Conservation (phyloP, 306 rosid genomes). For the Chamaecrista fasciculata region DNA sequence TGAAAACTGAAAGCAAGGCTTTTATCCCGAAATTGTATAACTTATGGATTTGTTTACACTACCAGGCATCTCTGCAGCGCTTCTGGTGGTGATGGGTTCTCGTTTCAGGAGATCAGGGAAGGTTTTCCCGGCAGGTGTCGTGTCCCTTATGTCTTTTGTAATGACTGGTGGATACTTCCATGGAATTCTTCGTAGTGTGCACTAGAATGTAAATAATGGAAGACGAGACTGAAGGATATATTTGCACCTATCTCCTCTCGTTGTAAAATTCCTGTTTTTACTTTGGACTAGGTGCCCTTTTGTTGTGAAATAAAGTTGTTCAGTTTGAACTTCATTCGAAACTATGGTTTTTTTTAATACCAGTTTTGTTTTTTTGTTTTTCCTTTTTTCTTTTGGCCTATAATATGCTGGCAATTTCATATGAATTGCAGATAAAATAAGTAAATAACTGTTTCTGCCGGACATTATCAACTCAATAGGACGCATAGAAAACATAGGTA, state of each 20-base stretch:
- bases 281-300: conserved; percentile 10
- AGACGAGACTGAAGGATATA: conserved; percentile 22
- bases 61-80: conserved; percentile 86
- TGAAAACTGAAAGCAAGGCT: background rate
- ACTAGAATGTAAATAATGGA: conserved; percentile 44
- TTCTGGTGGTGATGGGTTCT: conserved; percentile 88
- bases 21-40: background rate
- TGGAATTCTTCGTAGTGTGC: conserved; percentile 78
- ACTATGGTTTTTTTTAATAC: background rate
- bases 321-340: conserved; percentile 9
- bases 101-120: conserved; percentile 93
- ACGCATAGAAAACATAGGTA: background rate
- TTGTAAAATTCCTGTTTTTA: background rate
- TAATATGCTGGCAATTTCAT: no score
- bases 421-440: no score
- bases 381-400: background rate
- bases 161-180: conserved; percentile 97
- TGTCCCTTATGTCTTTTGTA: conserved; percentile 78
- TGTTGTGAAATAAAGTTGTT: conserved; percentile 28
- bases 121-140: conserved; percentile 94
- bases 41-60: background rate
- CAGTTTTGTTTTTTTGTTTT: background rate
- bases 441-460: background rate
- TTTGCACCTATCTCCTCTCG: conserved; percentile 15
- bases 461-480: background rate